phyloP scores from a whole-genome alignment of 2,329 filamentous ascomycete species.

The Ophiobolus disseminans region DNA sequence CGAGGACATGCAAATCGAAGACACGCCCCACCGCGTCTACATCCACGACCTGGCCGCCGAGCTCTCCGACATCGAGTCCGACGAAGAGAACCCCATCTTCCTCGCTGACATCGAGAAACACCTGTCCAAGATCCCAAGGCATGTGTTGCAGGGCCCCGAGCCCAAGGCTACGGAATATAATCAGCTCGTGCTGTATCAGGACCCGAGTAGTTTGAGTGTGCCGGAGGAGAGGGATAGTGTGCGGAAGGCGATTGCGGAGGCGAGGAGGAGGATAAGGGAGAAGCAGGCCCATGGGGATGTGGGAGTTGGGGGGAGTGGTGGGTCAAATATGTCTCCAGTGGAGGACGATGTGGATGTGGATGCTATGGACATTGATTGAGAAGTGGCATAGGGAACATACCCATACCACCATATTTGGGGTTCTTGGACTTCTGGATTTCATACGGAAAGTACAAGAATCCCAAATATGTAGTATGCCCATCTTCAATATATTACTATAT shows the following conservation, averaged over 20 bases:
- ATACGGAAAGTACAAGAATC: too few species aligned
- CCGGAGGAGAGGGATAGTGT: slow-evolving; percentile 76
- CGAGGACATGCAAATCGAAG: slow-evolving; percentile 83
- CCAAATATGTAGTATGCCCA: too few species aligned
- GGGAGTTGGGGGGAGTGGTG: slow-evolving; percentile 8
- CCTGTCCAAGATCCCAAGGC: slow-evolving; percentile 72
- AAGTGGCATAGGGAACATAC: too few species aligned
- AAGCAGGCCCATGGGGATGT: slow-evolving; percentile 54
- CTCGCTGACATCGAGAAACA: slow-evolving; percentile 86
- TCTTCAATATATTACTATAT: background rate
- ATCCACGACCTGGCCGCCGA: slow-evolving; percentile 91
- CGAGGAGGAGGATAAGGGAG: slow-evolving; percentile 71
- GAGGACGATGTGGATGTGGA: slow-evolving; percentile 57
- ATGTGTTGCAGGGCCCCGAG: slow-evolving; percentile 63
- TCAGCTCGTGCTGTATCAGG: slow-evolving; percentile 80
- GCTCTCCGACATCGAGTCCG: slow-evolving; percentile 72
- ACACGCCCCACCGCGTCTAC: slow-evolving; percentile 86
- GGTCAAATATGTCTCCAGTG: slow-evolving; percentile 11
- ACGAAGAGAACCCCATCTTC: slow-evolving; percentile 73
- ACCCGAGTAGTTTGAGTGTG: slow-evolving; percentile 78
- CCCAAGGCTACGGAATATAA: slow-evolving; percentile 59
- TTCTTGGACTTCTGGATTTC: too few species aligned
- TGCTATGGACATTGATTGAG: slow-evolving; percentile 71
- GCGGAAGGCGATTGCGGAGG: slow-evolving; percentile 82
- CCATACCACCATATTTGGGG: too few species aligned